A percentile compares a stretch with the other conserved stretches of the same genome.
Evolutionary conservation across 805 yeast species (phyloP).

Genomic region (Yarrowia osloensis): DNA sequence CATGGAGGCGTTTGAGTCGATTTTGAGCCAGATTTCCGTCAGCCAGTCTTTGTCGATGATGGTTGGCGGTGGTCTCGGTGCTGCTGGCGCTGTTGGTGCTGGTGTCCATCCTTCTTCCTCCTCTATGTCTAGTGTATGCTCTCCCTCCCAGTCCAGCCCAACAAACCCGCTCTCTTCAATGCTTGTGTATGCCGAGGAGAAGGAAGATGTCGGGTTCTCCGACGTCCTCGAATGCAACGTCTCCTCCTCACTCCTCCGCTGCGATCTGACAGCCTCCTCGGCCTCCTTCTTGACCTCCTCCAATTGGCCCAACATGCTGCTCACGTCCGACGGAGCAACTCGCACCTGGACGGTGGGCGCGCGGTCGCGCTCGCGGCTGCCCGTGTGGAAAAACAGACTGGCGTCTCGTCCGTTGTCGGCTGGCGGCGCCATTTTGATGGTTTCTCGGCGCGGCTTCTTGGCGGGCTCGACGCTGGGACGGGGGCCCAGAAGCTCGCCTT

Average conservation of each 20-base stretch:
- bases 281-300: neutral
- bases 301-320: neutral
- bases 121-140: neutral
- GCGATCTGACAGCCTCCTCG: too few relatives aligned
- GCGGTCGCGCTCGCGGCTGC: neutral
- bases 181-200: neutral
- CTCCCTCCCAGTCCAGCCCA: too few relatives aligned
- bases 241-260: too few relatives aligned
- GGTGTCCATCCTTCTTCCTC: neutral
- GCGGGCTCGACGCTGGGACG: neutral
- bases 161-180: neutral
- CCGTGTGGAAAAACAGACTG: conserved; percentile 5
- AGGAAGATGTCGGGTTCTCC: neutral
- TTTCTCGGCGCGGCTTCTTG: neutral
- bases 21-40: neutral
- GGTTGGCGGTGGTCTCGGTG: neutral
- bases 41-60: neutral
- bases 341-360: neutral
- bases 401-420: neutral
- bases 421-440: conserved; percentile 15
- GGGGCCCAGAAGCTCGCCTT: conserved; percentile 20
- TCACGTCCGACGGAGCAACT: neutral
- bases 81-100: neutral
- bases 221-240: neutral
- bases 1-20: neutral